These are phyloP conservation scores for Austroboletus olivaceoglutinosus DNA, from an alignment of 1,284 basidiomycete species.

Conservation along the genomic window DNA sequence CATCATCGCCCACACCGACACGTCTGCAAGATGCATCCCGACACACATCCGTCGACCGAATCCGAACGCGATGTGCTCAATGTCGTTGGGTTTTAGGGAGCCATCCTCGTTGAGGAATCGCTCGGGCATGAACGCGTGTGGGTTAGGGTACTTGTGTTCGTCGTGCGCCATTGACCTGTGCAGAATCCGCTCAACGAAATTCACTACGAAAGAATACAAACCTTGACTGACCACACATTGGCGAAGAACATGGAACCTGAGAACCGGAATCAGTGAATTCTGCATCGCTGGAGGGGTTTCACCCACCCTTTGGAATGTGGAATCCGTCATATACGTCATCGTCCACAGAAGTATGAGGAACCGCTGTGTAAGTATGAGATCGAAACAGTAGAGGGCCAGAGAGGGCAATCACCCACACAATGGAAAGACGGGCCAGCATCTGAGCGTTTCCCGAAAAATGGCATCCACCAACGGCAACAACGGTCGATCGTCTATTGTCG, in stretches of 20 bases:
- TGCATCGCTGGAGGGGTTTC: neutral
- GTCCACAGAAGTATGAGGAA: constrained; percentile 30
- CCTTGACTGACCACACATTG: constrained; percentile 12
- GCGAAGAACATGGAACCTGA: constrained; percentile 11
- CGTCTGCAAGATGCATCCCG: constrained; percentile 12
- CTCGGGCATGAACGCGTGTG: constrained; percentile 14
- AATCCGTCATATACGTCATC: neutral
- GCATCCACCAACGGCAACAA: constrained; percentile 20
- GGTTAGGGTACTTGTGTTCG: constrained; percentile 8
- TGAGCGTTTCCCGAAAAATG: constrained; percentile 10
- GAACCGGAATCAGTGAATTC: neutral
- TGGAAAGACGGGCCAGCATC: constrained; percentile 1
- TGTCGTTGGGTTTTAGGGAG: constrained; percentile 5
- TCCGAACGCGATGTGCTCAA: constrained; percentile 5
- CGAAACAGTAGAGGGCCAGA: too few species aligned
- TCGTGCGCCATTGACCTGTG: constrained; percentile 17
- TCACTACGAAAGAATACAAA: fast-evolving
- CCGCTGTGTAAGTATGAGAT: neutral
- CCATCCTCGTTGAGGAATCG: constrained; percentile 13
- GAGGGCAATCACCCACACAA: constrained; percentile 1
- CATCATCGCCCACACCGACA: constrained; percentile 11
- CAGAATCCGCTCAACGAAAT: neutral
- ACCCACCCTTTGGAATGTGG: constrained; percentile 16
- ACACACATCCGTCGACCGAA: constrained; percentile 16
- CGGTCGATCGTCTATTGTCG: constrained; percentile 11